These are phyloP conservation scores for Naegleria lovaniensis DNA, from an alignment of 208 protist species.

Conservation along the genomic window DNA sequence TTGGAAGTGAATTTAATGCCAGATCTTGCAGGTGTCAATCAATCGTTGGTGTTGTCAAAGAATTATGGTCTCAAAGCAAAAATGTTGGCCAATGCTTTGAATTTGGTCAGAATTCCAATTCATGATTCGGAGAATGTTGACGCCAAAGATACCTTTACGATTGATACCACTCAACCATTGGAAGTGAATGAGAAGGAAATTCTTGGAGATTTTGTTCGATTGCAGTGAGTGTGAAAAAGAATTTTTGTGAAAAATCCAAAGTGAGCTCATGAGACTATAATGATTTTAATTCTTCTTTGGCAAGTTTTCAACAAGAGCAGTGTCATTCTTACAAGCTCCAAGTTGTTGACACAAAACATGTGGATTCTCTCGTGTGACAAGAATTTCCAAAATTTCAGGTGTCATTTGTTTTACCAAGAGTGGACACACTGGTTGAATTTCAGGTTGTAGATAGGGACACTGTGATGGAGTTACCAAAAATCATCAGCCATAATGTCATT, in stretches of 20 bases:
- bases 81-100: background rate
- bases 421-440: background rate
- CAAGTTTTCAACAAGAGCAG: no score
- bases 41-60: background rate
- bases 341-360: background rate
- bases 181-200: no score
- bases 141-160: no score
- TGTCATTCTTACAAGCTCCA: background rate
- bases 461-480: no score
- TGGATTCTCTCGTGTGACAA: background rate
- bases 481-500: no score
- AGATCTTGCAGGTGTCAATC: background rate
- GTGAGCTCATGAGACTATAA: no score
- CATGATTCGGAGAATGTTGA: background rate
- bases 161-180: no score
- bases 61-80: background rate
- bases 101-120: background rate
- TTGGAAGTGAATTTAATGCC: conserved; percentile 94
- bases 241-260: no score
- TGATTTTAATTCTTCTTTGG: no score
- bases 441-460: background rate
- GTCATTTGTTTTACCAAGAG: background rate
- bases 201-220: no score
- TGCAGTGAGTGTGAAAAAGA: no score
- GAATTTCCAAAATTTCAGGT: background rate